Evolutionary conservation across 345 rosid species (phyloP), one percentile per base, ranked within the genome.

Genomic region (Leavenworthia alabamica): DNA sequence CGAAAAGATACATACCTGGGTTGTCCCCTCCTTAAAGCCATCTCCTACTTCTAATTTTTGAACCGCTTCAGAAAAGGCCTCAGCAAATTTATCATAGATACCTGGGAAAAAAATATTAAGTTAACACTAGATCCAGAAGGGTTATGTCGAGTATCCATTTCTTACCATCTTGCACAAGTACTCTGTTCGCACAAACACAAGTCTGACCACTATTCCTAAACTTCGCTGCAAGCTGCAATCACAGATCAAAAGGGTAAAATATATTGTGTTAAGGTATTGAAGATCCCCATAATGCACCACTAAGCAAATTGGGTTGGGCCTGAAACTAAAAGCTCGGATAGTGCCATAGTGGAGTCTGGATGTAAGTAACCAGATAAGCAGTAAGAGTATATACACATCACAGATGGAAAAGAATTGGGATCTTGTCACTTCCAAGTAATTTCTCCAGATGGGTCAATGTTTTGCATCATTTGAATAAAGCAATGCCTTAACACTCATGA

Each of bases 191-290:
- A 67, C 97, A 89, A 64, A 93, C 99, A 77, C 97, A 93, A 29
- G 99, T 93, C 78, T 90, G 96, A 62, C 99, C 96, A 76, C 86
- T 85, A 48, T 93, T 93, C 57, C 97, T 89, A 56, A 90, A 93
- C 79, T 89, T 93, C 0, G 97, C 88, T 19, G 86, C 97, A 80
- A 93, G 84, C 99, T 90, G 88, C 72, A 78, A 77, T 33, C 35
- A 65, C 33, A 54, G 58, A 71, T 57, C 43, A 49, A 62, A 75
- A 48, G 8, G 57, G 45, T 37, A n/a, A n/a, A 8, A 27, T 5
- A 37, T 2, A 52, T 28, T 3, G 11, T 15, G 9, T 11, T 15
- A 62, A 22, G 23, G 26, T 31, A 29, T 31, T 62, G 46, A 20
- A 3, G 22, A 16, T 35, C 42, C 43, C 39, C 64, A 47, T 39